Evolutionary conservation across 176 grass and related monocot species (phyloP), one percentile per base, ranked within the genome.

Genomic region (Oryza punctata): DNA sequence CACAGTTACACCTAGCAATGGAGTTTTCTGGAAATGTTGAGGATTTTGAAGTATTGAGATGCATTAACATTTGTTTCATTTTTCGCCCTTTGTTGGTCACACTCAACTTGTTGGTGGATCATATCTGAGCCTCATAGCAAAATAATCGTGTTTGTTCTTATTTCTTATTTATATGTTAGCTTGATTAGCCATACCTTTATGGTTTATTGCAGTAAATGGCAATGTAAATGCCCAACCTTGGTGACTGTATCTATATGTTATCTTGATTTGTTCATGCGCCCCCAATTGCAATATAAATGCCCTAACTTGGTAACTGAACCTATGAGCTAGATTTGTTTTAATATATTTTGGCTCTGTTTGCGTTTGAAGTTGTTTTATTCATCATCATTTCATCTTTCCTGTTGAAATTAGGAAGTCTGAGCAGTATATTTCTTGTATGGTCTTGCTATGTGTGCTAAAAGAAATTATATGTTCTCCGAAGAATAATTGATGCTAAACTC

Each of bases 31-130:
- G 80, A 44, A 46, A 75, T 80, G 77, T 77, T 59, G 45, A 72
- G 69, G 12, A 77, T 54, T 73, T 73, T 46, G 21, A 13, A 69
- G 63, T 14, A 87, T 45, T 23, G 73, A 90, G 78, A 86, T 72
- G 27, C 72, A 24, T 37, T 67, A 78, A 41, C 30, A 76, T 43
- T 86, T 74, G 52, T 90, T 77, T 72, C 38, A 18, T 33, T 81
- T 72, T 72, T 21, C 4, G 21, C 27, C 26, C 67, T 73, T 50
- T 87, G 21, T 44, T 30, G 35, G 33, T 70, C 30, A 38, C 44
- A 38, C 16, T 41, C 61, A 59, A 21, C 27, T 69, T 87, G 19
- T 46, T 85, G 50, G 37, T 78, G 33, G 33, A 77, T 25, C 61
- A 32, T 40, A 32, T 35, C 13, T 64, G 35, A 77, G 7, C 47